A percentile compares a stretch with the other conserved stretches of the same genome.
Evolutionary conservation across 345 rosid species (phyloP).

Genomic region (Salix udensis): DNA sequence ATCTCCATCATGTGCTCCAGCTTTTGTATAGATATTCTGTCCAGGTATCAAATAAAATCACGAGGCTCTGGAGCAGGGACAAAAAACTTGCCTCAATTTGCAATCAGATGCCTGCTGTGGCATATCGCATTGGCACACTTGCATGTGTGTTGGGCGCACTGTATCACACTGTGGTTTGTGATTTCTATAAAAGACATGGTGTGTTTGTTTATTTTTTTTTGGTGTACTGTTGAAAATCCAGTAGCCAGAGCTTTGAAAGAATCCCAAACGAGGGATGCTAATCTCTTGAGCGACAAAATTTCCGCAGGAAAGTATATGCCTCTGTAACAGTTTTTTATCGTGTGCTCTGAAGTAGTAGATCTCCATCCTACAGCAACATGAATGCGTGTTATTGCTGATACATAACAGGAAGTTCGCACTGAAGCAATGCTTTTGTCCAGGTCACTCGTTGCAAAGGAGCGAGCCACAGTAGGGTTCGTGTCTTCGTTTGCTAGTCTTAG

Average conservation of each 20-base stretch:
- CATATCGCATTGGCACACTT: constrained; percentile 5
- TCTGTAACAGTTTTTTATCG: background rate
- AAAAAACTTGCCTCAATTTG: constrained; percentile 30
- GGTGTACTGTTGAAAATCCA: background rate
- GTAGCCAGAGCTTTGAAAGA: background rate
- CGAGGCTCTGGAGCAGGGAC: constrained; percentile 18
- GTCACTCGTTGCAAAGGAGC: background rate
- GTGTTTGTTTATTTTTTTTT: background rate
- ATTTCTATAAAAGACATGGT: constrained; percentile 12
- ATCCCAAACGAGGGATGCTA: background rate
- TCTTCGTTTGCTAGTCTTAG: too few species aligned
- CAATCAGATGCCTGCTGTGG: constrained; percentile 19
- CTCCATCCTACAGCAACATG: background rate
- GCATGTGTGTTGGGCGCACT: constrained; percentile 14
- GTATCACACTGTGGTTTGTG: constrained; percentile 23
- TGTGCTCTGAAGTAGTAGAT: background rate
- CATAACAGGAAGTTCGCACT: too few species aligned
- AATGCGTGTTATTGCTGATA: too few species aligned
- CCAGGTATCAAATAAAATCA: constrained; percentile 25
- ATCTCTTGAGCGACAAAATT: background rate
- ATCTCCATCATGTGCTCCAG: constrained; percentile 15
- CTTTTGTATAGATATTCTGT: constrained; percentile 19
- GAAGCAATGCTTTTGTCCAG: background rate
- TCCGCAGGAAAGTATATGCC: background rate
- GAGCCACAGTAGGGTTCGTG: too few species aligned